Conservation (phyloP, 345 rosid species). For the Eucalyptus tenuipes region DNA sequence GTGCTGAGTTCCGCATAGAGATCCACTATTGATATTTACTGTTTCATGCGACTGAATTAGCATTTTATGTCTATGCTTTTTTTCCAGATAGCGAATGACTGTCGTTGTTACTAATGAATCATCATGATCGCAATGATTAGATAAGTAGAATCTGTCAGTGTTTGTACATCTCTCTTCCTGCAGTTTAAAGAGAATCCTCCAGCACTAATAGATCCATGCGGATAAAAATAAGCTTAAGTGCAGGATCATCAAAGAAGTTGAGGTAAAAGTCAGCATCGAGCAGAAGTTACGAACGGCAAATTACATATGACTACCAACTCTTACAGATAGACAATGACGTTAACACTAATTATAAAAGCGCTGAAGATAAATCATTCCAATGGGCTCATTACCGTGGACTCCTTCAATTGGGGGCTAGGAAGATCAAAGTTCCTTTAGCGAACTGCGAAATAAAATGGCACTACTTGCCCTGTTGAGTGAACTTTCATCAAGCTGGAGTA, state of each 20-base stretch:
- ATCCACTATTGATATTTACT: neutral
- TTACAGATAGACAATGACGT: neutral
- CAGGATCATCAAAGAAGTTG: neutral
- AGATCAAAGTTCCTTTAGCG: neutral
- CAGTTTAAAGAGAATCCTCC: constrained; percentile 1
- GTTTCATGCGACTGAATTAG: neutral
- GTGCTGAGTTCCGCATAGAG: neutral
- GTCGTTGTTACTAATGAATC: neutral
- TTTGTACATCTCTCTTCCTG: neutral
- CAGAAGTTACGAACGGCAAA: neutral
- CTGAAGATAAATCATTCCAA: neutral
- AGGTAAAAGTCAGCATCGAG: neutral
- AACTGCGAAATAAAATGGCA: neutral
- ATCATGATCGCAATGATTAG: neutral
- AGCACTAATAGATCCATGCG: neutral
- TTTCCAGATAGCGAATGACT: neutral
- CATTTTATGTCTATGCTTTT: neutral
- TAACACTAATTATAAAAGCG: neutral
- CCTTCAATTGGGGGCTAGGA: neutral
- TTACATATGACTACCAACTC: neutral
- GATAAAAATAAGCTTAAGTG: neutral
- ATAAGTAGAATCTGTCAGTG: neutral
- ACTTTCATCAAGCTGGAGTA: neutral
- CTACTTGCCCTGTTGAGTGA: neutral
- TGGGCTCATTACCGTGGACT: neutral